These are phyloP conservation scores for Fusarium anthophilum DNA, from an alignment of 2,329 filamentous ascomycete species.

Conservation along the genomic window DNA sequence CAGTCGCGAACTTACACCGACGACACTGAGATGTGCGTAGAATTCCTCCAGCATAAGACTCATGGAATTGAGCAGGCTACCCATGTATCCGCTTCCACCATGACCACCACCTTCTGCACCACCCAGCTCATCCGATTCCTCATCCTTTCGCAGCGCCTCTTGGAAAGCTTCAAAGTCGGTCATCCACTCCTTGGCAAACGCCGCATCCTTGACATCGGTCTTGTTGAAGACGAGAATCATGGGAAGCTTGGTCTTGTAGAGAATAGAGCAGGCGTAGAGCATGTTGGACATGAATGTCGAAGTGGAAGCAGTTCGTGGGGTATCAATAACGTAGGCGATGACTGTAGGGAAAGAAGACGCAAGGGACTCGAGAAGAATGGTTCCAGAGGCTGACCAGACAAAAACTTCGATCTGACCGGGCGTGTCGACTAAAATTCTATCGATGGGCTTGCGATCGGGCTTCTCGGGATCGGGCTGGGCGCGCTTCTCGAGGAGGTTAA, in stretches of 20 bases:
- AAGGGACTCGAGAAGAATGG: conserved; percentile 90
- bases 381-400: conserved; percentile 96
- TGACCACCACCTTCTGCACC: conserved; percentile 74
- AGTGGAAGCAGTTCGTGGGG: conserved; percentile 89
- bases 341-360: conserved; percentile 96
- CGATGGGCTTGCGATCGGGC: conserved; percentile 70
- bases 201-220: conserved; percentile 91
- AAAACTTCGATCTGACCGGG: conserved; percentile 99
- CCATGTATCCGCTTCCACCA: conserved; percentile 93
- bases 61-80: conserved; percentile 95
- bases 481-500: conserved; percentile 89
- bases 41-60: conserved; percentile 97
- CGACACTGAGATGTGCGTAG: conserved; percentile 91
- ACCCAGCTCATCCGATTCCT: conserved; percentile 79
- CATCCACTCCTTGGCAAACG: conserved; percentile 99
- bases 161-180: conserved; percentile 98
- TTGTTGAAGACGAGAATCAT: conserved; percentile 99
- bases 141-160: conserved; percentile 80
- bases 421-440: conserved; percentile 92
- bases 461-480: conserved; percentile 70
- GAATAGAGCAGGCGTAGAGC: conserved; percentile 97
- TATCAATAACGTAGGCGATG: conserved; percentile 97
- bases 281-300: conserved; percentile 99
- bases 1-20: conserved; percentile 92
- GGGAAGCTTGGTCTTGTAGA: conserved; percentile 97